Conservation (phyloP, 139 green algal species). For the Tetraselmis chui region DNA sequence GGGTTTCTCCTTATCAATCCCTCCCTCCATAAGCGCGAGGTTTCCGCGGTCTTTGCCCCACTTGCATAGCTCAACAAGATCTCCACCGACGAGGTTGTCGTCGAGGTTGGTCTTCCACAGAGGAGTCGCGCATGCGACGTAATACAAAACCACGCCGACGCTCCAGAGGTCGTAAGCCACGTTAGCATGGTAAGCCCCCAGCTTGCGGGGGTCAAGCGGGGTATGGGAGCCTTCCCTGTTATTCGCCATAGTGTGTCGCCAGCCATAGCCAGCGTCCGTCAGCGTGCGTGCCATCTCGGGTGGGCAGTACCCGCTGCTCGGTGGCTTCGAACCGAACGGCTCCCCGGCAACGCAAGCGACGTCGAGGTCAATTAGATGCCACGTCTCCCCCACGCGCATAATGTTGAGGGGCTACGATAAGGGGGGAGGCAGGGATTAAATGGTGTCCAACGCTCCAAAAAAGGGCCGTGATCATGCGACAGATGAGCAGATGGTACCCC, state of each 20-base stretch:
- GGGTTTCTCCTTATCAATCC: not conserved
- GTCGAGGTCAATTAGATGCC: not conserved
- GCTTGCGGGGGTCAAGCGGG: not conserved
- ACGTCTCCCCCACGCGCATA: not conserved
- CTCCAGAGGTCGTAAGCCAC: not conserved
- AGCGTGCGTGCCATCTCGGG: not conserved
- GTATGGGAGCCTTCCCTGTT: no score
- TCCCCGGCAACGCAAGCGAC: not conserved
- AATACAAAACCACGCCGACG: not conserved
- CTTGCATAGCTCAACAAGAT: not conserved
- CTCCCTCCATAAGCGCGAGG: not conserved
- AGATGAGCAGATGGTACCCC: no score
- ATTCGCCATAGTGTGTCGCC: no score
- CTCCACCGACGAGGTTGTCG: not conserved
- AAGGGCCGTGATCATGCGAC: no score
- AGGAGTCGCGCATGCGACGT: not conserved
- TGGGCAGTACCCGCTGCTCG: not conserved
- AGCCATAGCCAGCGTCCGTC: not conserved
- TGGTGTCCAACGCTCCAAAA: no score
- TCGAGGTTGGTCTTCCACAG: not conserved
- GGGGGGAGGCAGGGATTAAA: no score
- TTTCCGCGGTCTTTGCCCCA: not conserved
- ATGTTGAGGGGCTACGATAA: slow-evolving; percentile 3
- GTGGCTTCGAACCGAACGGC: not conserved
- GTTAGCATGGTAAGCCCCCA: not conserved